Percentiles rank a stretch among this genome's conserved stretches.
Conservation (phyloP, 2,329 filamentous ascomycete genomes). For the Cordyceps cicadae region DNA sequence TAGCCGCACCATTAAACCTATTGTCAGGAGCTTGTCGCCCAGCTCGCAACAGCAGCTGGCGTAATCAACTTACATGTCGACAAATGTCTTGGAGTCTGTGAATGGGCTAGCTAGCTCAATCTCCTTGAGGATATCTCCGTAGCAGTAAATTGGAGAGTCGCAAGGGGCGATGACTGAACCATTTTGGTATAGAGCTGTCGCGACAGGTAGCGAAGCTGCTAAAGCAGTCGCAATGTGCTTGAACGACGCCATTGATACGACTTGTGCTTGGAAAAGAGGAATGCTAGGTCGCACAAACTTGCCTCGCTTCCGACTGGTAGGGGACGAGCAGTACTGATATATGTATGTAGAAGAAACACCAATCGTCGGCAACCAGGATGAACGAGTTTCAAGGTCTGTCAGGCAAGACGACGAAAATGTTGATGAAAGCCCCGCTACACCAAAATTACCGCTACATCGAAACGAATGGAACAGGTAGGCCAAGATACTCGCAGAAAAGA, state of each 20-base stretch:
- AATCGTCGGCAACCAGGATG: neutral
- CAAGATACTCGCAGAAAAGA: neutral
- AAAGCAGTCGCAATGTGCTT: conserved; percentile 21
- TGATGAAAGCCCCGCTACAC: neutral
- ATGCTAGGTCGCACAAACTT: neutral
- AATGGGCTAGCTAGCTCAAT: conserved; percentile 58
- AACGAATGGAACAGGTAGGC: neutral
- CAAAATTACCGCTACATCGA: neutral
- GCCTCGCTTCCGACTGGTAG: neutral
- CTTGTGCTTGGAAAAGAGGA: neutral
- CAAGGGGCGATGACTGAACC: conserved; percentile 55
- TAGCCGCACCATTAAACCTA: conserved; percentile 13
- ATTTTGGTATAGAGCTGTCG: conserved; percentile 48
- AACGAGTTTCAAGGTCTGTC: neutral
- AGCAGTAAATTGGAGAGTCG: conserved; percentile 60
- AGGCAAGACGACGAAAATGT: neutral
- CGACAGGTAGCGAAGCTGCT: conserved; percentile 20
- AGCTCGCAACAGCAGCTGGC: neutral
- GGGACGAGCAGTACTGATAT: neutral
- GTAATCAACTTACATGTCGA: conserved; percentile 48
- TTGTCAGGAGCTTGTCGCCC: neutral
- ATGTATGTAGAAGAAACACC: neutral
- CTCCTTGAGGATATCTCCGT: conserved; percentile 53
- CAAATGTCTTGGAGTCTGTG: conserved; percentile 61
- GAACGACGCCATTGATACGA: conserved; percentile 20